Percentiles rank a stretch among this genome's conserved stretches.
Evolutionary conservation across 163 green algal species (phyloP).

Genomic region (Botryococcus braunii): DNA sequence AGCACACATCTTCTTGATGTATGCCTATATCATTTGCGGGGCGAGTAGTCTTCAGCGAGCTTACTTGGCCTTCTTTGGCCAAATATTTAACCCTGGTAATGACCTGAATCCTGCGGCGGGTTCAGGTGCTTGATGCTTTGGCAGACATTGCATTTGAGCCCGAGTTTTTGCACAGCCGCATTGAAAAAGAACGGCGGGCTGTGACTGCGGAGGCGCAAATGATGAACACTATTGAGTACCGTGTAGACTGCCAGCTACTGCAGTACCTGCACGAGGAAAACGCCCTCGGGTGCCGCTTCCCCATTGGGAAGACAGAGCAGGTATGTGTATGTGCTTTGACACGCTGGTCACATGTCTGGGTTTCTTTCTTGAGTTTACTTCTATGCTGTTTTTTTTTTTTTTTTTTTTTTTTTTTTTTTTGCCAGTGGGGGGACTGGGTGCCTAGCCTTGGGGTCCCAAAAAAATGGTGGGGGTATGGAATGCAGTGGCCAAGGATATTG

Average conservation of each 20-base stretch:
- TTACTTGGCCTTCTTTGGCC: no score
- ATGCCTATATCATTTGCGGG: no score
- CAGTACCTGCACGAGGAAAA: constrained; percentile 95
- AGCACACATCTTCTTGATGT: no score
- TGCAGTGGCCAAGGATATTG: not conserved
- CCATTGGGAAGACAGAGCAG: constrained; percentile 86
- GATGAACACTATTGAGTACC: constrained; percentile 71
- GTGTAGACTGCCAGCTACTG: constrained; percentile 96
- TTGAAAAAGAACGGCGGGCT: constrained; percentile 96
- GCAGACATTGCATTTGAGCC: constrained; percentile 83
- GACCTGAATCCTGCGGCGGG: not conserved
- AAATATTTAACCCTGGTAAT: no score
- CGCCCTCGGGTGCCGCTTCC: constrained; percentile 82
- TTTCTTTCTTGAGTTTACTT: no score
- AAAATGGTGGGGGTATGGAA: not conserved
- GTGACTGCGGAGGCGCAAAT: constrained; percentile 91
- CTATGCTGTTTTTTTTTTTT: no score
- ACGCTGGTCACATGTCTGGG: no score
- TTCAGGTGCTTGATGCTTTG: constrained; percentile 82
- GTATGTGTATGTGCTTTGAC: no score
- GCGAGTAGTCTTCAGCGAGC: no score
- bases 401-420: no score
- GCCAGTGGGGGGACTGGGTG: no score
- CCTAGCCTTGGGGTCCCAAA: no score
- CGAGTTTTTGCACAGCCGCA: constrained; percentile 72